Base-by-base conservation (phyloP, 2,329 filamentous ascomycete genomes). In the Cercospora nicotianae region DNA sequence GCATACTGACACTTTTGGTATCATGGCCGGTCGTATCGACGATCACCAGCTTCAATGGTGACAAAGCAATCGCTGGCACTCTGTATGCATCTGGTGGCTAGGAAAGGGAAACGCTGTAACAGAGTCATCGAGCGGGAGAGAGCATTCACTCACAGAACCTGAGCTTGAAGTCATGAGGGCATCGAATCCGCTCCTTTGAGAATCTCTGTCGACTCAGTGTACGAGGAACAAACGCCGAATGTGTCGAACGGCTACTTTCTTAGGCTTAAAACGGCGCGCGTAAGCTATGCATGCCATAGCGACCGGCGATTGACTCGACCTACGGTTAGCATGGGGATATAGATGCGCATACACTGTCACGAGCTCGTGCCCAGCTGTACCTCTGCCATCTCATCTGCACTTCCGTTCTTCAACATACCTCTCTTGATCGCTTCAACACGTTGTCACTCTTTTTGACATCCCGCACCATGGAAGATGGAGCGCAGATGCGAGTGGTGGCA, bases 401-500 rank as follows among this genome's bases (percentile, higher is more conserved):
- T 62, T 18, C 16, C 8, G 39, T 62, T 48, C 23, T 45, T 62
- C 42, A 62, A 45, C 60, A 62, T 62, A 30, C 26, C 60, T 53
- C 48, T 7, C 9, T 45, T 28, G 42, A 62, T 45, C 10, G 60
- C 39, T 51, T 51, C 60, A 62, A 62, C 60, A 42, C 60, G 51
- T 18, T 31, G 60, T 51, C 60, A 51, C 36, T 62, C 60, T 51
- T 48, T 28, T 31, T 39, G 23, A 62, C 60, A 31, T 51, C 57
- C 18, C 42, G n/a, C 62, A 57, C 45, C 26, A 68, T 68, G 66
- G 51, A 36, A 26, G 48, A 62, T 23, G 31, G 28, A n/a, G 20
- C 48, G 31, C 58, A 31, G 30, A 63, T 68, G 53, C 62, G 48
- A 13, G 58, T 60, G 58, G 69, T 69, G 61, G 65, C 72, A n/a